Evolutionary conservation across 495 filamentous ascomycete genomes (phyloP).

Genomic region (Lasiosphaeris hirsuta): DNA sequence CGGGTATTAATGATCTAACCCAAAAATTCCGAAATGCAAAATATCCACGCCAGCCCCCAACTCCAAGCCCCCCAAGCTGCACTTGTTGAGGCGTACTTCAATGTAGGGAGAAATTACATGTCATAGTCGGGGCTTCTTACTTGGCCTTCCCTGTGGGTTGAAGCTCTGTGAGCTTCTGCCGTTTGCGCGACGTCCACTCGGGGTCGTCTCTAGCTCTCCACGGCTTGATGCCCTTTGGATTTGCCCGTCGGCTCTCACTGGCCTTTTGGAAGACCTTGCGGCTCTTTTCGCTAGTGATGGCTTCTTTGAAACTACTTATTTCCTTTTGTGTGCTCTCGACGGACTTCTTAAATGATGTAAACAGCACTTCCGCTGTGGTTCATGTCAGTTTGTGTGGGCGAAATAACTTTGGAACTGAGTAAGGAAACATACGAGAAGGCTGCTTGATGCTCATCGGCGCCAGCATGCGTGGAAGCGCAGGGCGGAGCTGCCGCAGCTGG

Average conservation of each 20-base stretch:
- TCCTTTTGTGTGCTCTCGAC: slow-evolving; percentile 37
- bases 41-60: too few relatives aligned
- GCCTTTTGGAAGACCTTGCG: slow-evolving; percentile 41
- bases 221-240: slow-evolving; percentile 46
- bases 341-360: slow-evolving; percentile 36
- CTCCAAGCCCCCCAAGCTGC: too few relatives aligned
- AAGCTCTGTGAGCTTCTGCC: slow-evolving; percentile 1
- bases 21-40: too few relatives aligned
- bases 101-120: not conserved
- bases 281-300: slow-evolving; percentile 38
- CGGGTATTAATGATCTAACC: too few relatives aligned
- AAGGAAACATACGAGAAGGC: slow-evolving; percentile 33
- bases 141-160: too few relatives aligned
- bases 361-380: slow-evolving; percentile 37
- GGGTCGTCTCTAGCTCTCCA: slow-evolving; percentile 47
- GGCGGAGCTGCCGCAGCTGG: slow-evolving; percentile 42
- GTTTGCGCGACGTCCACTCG: slow-evolving; percentile 9
- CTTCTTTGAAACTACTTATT: slow-evolving; percentile 39
- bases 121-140: not conserved
- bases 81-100: too few relatives aligned
- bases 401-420: not conserved
- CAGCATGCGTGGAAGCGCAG: slow-evolving; percentile 45
- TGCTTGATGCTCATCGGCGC: slow-evolving; percentile 38
- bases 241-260: slow-evolving; percentile 41
- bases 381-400: slow-evolving; percentile 13